Evolutionary conservation across 176 grass and related monocot species (phyloP).

Genomic region (Ananas comosus): DNA sequence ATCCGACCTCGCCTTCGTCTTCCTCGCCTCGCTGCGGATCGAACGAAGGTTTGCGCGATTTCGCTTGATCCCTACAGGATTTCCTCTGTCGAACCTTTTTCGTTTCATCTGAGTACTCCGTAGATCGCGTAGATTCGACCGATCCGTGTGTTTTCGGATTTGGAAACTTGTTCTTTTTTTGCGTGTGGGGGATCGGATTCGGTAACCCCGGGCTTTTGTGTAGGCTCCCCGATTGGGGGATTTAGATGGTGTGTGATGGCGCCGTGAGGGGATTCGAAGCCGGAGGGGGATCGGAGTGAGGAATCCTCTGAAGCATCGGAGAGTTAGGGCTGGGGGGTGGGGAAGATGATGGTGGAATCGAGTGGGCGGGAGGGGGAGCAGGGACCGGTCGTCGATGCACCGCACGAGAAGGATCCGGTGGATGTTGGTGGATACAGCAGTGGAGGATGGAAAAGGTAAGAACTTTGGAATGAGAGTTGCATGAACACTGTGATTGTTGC

Average conservation of each 20-base stretch:
- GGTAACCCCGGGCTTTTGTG: not conserved
- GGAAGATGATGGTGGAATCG: constrained; percentile 45
- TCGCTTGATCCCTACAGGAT: not conserved
- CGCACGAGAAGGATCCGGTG: constrained; percentile 17
- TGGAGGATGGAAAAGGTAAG: constrained; percentile 86
- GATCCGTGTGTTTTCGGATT: constrained; percentile 5
- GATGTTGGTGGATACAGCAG: constrained; percentile 75
- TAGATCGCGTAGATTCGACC: constrained; percentile 7
- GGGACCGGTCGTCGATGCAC: constrained; percentile 19
- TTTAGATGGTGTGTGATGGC: constrained; percentile 42
- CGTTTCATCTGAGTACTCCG: not conserved
- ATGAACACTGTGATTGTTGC: not conserved
- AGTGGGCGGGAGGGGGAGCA: constrained; percentile 18
- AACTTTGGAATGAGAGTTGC: not conserved
- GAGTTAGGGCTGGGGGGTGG: constrained; percentile 21
- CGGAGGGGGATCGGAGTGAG: constrained; percentile 26
- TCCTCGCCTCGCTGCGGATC: not conserved
- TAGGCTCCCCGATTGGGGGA: constrained; percentile 17
- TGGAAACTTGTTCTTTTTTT: no score
- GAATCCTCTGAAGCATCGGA: constrained; percentile 45
- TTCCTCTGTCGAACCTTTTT: not conserved
- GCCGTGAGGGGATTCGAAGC: constrained; percentile 12
- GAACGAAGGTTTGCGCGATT: constrained; percentile 2
- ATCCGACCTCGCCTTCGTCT: not conserved
- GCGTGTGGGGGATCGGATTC: not conserved